phyloP scores from a whole-genome alignment of 768 basidiomycete genomes.

The Xerocomellus amylosporus region DNA sequence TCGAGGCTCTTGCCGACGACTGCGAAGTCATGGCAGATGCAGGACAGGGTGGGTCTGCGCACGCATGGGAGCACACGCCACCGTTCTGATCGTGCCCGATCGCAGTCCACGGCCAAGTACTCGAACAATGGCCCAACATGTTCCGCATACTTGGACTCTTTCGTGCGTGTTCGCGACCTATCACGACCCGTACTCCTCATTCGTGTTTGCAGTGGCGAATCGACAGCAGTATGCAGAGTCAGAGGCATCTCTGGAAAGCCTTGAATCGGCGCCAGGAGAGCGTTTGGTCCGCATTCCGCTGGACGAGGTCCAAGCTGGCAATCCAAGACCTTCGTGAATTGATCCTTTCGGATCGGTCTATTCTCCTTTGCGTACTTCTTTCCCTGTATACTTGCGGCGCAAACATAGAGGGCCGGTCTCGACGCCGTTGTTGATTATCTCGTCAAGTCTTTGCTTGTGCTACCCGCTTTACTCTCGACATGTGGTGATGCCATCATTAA shows the following conservation, averaged over 20 bases:
- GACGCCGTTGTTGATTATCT: not conserved
- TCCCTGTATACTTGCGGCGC: not conserved
- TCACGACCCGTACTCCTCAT: not conserved
- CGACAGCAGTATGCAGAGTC: slow-evolving; percentile 34
- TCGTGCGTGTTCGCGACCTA: slow-evolving; percentile 41
- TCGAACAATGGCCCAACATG: slow-evolving; percentile 82
- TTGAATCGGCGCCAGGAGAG: slow-evolving; percentile 43
- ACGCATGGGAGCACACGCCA: too few species aligned
- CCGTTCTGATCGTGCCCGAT: not conserved
- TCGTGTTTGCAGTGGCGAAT: slow-evolving; percentile 43
- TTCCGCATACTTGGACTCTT: slow-evolving; percentile 71
- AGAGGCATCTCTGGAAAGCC: slow-evolving; percentile 19
- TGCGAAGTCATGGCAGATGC: slow-evolving; percentile 77
- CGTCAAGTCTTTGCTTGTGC: not conserved
- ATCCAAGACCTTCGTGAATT: slow-evolving; percentile 10
- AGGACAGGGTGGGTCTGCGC: slow-evolving; percentile 50
- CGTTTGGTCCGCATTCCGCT: slow-evolving; percentile 72
- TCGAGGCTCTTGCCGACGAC: slow-evolving; percentile 67
- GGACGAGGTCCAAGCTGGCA: slow-evolving; percentile 52
- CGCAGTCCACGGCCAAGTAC: slow-evolving; percentile 71
- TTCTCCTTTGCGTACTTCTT: too few species aligned
- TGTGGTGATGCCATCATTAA: too few species aligned
- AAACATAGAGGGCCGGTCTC: too few species aligned
- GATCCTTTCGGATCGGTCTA: not conserved
- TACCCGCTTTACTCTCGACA: too few species aligned